Evolutionary conservation across 345 rosid genomes (phyloP), one percentile per base, ranked within the genome.

Genomic region (Gynandropsis gynandra): DNA sequence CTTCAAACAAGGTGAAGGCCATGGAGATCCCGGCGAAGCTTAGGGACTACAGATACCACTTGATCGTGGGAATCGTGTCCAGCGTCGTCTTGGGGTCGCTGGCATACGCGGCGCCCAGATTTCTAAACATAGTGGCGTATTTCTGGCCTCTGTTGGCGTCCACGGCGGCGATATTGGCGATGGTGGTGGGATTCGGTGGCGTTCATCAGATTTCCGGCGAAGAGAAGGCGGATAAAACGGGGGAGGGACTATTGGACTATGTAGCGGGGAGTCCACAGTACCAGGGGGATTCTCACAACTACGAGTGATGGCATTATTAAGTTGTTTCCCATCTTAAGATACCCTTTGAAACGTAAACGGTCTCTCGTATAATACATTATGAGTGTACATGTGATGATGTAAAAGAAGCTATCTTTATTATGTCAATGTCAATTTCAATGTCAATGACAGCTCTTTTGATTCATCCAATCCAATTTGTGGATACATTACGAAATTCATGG

Each of bases 101-200:
- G 33, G 37, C 72, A 53, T 73, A 77, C 42, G 79, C 68, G 39
- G 80, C 87, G 34, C 95, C 98, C 0, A 65, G 81, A n/a, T 16
- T 83, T 12, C 35, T 82, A 52, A 41, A 64, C 62, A 60, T 83
- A 60, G 55, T 90, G 35, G 66, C 80, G 15, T 87, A 69, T 59
- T 87, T 87, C 64, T 79, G 87, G 95, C 98, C 96, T 64, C 92
- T 90, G 60, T 63, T 87, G 17, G 98, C 87, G 9, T 90, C 96
- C 16, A 87, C 98, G 0, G 47, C 87, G 0, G 85, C 80, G 24
- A 77, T 90, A 56, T 41, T 80, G 63, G 74, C 74, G 27, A 38
- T 68, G 36, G 72, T 82, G 17, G 10, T 72, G 20, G 72, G 76
- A 41, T 82, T 82, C 29, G 92, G 95, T 14, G 89, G 96, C 34